Base-by-base conservation (phyloP, 2,329 filamentous ascomycete species). In the Trichoderma brevicompactum region DNA sequence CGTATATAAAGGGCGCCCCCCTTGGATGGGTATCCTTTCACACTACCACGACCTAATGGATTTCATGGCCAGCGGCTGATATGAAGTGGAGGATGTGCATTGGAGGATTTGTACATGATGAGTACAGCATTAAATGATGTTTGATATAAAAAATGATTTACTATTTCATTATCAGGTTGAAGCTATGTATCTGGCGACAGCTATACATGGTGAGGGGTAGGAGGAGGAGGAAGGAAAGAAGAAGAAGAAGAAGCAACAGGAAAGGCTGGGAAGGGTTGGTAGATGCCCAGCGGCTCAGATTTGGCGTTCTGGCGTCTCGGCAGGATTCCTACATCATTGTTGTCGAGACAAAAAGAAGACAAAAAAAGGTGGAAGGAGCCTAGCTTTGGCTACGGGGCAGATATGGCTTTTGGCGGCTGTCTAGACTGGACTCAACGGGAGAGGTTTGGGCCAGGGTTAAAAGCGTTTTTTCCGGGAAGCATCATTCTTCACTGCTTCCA, bases 1-100 rank as follows among this genome's bases (percentile, higher is more conserved):
- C 88, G 87, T 72, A 86, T 95, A 67, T 86, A 61, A 65, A 40
- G 15, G 19, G n/a, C 5, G 40, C 17, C 13, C 6, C 2, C 6
- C 2, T 38, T 36, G 34, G 41, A 32, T 38, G 43, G 2, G 34
- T 12, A 32, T n/a, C 61, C 36, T 28, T 53, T 54, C 19, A 43
- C 41, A 54, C 48, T 19, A 36, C 48, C 28, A 64, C 46, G 46
- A 59, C 44, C 54, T 65, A 32, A 62, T 60, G 46, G 15, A 34
- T 41, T 36, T 40, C 12, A 36, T 19, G 48, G 43, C 13, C 32
- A n/a, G 52, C 12, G 49, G 28, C 36, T 44, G 34, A 49, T 48
- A 44, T 32, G 23, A 23, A 46, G 36, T 23, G 23, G 40, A 43
- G 28, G 56, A 32, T 19, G 43, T 49, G 44, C 38, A 40, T 23